A percentile compares a stretch with the other conserved stretches of the same genome.
Evolutionary conservation across 768 basidiomycete species (phyloP).

Genomic region (Phanerochaete sordida): DNA sequence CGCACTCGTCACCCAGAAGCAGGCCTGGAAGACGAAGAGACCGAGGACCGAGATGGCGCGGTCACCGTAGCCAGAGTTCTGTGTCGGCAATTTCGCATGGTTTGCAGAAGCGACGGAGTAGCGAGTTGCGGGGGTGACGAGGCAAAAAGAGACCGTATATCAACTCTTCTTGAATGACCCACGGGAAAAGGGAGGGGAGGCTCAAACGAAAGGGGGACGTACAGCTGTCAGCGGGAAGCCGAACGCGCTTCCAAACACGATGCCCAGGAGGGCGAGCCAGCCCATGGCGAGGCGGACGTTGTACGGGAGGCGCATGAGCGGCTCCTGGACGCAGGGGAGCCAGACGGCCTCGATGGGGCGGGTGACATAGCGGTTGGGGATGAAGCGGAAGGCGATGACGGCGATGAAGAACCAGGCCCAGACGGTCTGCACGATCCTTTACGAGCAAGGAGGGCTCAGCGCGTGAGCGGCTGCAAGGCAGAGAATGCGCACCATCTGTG

Average conservation of each 20-base stretch:
- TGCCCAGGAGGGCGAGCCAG: slow-evolving; percentile 72
- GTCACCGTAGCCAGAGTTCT: slow-evolving; percentile 69
- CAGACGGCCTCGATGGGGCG: slow-evolving; percentile 72
- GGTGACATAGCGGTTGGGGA: slow-evolving; percentile 67
- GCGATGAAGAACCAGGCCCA: slow-evolving; percentile 82
- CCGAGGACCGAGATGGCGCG: slow-evolving; percentile 81
- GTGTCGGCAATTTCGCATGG: background rate
- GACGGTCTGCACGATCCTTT: slow-evolving; percentile 75
- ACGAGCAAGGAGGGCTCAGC: background rate
- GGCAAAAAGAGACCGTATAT: slow-evolving; percentile 9
- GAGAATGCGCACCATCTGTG: slow-evolving; percentile 56
- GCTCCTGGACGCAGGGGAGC: slow-evolving; percentile 59
- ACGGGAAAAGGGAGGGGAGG: background rate
- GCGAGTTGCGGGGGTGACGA: too few relatives aligned
- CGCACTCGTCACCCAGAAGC: slow-evolving; percentile 67
- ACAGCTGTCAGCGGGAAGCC: slow-evolving; percentile 66
- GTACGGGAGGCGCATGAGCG: slow-evolving; percentile 61
- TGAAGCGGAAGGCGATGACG: slow-evolving; percentile 81
- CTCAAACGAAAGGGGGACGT: slow-evolving; percentile 13
- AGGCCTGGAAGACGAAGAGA: slow-evolving; percentile 72
- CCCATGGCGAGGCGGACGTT: slow-evolving; percentile 58
- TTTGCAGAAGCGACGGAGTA: background rate
- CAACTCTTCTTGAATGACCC: background rate
- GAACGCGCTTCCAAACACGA: slow-evolving; percentile 85
- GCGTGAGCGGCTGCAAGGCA: slow-evolving; percentile 3